Evolutionary conservation across 441 rosid genomes (phyloP), one percentile per base, ranked within the genome.

Genomic region (Adansonia rubrostipa): DNA sequence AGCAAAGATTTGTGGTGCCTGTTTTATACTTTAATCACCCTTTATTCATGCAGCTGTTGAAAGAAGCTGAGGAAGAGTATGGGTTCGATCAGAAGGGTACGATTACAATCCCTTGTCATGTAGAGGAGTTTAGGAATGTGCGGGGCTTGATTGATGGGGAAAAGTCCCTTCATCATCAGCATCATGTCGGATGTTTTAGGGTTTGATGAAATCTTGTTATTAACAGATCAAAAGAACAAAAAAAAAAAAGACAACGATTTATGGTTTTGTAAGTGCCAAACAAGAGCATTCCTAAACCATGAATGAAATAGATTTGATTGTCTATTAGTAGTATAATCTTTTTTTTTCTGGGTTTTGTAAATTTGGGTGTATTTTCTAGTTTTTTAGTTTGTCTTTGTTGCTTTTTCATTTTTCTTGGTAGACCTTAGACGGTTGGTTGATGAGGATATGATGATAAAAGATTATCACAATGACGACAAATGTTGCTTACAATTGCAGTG

Each of bases 71-170:
- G 80, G 94, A 93, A 40, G 99, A 93, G 71, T 96, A 88, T 73
- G 99, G 99, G 9, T 96, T 92, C 42, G 93, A 93, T 71, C 98
- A 93, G 82, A 92, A 93, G 80, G 98, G 99, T 0, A 87, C 93
- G 47, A 92, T 96, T 81, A 87, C 92, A 24, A 92, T 96, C 73
- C 99, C 98, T 80, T 95, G 99, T 63, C 88, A 89, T 9, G 97
- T 95, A 3, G 92, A 89, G 71, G 93, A 92, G 86, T 95, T 95
- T 83, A 88, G 86, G 84, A 80, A 83, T 82, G 95, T 96, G 69
- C 97, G 87, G 79, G 89, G 87, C 63, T 77, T 85, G 86, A 93
- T 96, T 74, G 92, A 90, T 77, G 83, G 84, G 68, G 98, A 95
- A 69, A 87, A 78, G 24, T 84, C 91, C 67, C 79, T 80, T 73